These are phyloP conservation scores for Zygoascus flipseniorum DNA, from an alignment of 805 yeast species.

Conservation along the genomic window DNA sequence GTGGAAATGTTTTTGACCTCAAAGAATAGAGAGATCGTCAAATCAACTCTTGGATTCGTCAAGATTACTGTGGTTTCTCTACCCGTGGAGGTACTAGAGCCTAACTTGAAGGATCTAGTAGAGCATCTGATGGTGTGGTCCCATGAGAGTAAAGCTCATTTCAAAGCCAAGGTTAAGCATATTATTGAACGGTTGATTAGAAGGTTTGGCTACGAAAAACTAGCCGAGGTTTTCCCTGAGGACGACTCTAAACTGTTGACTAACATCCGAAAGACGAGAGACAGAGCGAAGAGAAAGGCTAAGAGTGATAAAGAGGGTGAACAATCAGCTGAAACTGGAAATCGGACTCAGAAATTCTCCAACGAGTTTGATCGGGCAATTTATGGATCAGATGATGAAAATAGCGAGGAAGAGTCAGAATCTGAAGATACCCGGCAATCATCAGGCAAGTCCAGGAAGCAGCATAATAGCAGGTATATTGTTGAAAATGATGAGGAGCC, in stretches of 20 bases:
- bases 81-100: conserved; percentile 67
- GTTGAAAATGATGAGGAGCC: conserved; percentile 72
- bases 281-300: conserved; percentile 72
- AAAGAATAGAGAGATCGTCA: conserved; percentile 86
- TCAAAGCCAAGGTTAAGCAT: conserved; percentile 87
- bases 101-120: conserved; percentile 67
- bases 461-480: conserved; percentile 41
- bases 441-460: conserved; percentile 10
- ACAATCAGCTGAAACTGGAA: conserved; percentile 21
- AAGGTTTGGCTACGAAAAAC: conserved; percentile 80
- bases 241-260: conserved; percentile 75
- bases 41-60: conserved; percentile 88
- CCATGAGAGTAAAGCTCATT: conserved; percentile 92
- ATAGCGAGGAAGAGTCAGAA: conserved; percentile 48
- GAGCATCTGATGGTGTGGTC: conserved; percentile 82
- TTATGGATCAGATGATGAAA: conserved; percentile 63
- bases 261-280: conserved; percentile 78
- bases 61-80: conserved; percentile 79
- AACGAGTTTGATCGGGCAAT: conserved; percentile 92
- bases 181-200: conserved; percentile 85
- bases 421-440: conserved; percentile 30
- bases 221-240: conserved; percentile 81
- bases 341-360: conserved; percentile 35
- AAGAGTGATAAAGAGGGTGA: conserved; percentile 29
- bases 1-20: conserved; percentile 86